phyloP scores from a whole-genome alignment of 2,329 filamentous ascomycete genomes.

The Aspergillus pseudoviridinutans region DNA sequence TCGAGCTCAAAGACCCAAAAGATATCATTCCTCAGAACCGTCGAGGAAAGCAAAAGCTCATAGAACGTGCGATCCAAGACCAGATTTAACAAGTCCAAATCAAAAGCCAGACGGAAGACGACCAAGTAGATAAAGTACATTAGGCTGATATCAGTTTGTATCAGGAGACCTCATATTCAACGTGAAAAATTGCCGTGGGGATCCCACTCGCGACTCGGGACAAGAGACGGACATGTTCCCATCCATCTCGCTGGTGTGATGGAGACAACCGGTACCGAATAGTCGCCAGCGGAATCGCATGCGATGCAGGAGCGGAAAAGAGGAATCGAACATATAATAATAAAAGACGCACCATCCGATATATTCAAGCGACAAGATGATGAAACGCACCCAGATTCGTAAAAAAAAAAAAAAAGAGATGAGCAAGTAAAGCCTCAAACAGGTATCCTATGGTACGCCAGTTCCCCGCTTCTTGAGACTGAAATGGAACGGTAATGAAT shows the following conservation, averaged over 20 bases:
- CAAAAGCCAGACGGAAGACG: constrained; percentile 15
- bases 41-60: constrained; percentile 6
- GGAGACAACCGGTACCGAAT: constrained; percentile 3
- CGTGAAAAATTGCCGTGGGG: neutral
- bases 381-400: constrained; percentile 7
- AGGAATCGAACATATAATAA: constrained; percentile 4
- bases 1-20: constrained; percentile 15
- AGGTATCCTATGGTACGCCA: constrained; percentile 30
- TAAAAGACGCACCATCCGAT: constrained; percentile 17
- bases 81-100: neutral
- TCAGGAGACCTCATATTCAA: constrained; percentile 5
- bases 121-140: constrained; percentile 29
- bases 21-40: constrained; percentile 6
- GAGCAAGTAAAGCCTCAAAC: constrained; percentile 16
- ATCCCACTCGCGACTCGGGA: neutral
- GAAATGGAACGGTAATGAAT: neutral
- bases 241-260: neutral
- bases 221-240: neutral
- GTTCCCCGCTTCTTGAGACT: constrained; percentile 21
- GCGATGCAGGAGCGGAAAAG: neutral
- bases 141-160: constrained; percentile 19
- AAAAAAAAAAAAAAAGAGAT: constrained; percentile 6
- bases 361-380: constrained; percentile 18
- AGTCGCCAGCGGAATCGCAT: constrained; percentile 3
- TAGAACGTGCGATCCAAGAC: constrained; percentile 6